phyloP scores from a whole-genome alignment of 2,329 filamentous ascomycete genomes.

The Aspergillus pseudoglaucus region DNA sequence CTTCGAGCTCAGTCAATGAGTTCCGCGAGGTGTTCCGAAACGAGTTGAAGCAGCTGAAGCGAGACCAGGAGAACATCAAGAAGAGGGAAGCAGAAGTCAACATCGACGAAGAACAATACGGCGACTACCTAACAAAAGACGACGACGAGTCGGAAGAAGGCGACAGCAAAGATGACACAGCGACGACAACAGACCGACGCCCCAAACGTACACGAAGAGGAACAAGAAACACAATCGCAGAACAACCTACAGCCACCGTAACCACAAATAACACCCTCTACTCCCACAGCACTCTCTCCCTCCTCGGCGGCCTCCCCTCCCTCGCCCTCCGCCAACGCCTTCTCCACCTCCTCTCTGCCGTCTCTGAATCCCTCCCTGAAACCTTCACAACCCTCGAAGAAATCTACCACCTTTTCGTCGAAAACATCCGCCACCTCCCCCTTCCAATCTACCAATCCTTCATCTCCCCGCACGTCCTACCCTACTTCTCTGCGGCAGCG shows the following conservation, averaged over 20 bases:
- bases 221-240: constrained; percentile 9
- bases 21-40: constrained; percentile 41
- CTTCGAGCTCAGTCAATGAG: constrained; percentile 29
- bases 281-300: constrained; percentile 17
- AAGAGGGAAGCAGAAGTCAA: constrained; percentile 39
- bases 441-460: constrained; percentile 42
- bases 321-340: constrained; percentile 42
- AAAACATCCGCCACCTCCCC: constrained; percentile 41
- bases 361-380: constrained; percentile 29
- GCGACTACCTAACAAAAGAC: constrained; percentile 37
- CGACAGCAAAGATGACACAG: constrained; percentile 4
- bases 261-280: constrained; percentile 1
- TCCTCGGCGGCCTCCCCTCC: constrained; percentile 33
- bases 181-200: constrained; percentile 17
- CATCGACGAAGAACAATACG: constrained; percentile 41
- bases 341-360: constrained; percentile 35
- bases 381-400: constrained; percentile 33
- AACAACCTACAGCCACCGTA: background rate
- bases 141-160: constrained; percentile 30
- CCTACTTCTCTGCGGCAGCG: constrained; percentile 30
- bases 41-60: constrained; percentile 34
- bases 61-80: constrained; percentile 22
- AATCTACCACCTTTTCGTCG: constrained; percentile 39
- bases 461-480: constrained; percentile 40
- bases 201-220: constrained; percentile 29